Evolutionary conservation across 495 filamentous ascomycete species (phyloP).

Genomic region (Niebla homalea): DNA sequence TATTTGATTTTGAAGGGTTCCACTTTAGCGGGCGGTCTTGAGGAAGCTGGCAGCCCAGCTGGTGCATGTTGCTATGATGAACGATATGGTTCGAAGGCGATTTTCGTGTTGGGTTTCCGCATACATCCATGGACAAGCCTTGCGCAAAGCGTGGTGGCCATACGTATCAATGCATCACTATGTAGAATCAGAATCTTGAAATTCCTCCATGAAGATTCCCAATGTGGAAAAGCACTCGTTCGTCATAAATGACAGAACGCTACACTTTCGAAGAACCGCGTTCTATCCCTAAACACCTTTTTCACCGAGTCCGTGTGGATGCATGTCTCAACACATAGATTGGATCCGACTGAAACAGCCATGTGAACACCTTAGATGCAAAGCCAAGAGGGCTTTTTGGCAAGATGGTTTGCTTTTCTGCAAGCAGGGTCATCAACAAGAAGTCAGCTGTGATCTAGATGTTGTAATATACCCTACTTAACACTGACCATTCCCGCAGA

Average conservation of each 20-base stretch:
- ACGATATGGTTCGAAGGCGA: background rate
- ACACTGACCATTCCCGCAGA: background rate
- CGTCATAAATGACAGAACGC: background rate
- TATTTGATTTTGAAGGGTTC: background rate
- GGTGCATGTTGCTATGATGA: constrained; percentile 9
- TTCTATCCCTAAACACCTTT: background rate
- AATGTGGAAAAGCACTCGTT: constrained; percentile 14
- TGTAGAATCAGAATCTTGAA: background rate
- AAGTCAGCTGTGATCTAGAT: constrained; percentile 22
- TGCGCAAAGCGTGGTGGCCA: no score
- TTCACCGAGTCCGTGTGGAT: no score
- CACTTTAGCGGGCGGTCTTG: constrained; percentile 1
- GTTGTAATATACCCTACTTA: background rate
- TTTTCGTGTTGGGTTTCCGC: constrained; percentile 11
- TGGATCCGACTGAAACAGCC: background rate
- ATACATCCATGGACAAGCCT: constrained; percentile 15
- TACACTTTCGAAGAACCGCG: background rate
- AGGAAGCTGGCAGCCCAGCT: constrained; percentile 14
- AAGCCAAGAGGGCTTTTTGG: constrained; percentile 44
- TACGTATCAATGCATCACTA: no score
- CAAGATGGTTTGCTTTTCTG: constrained; percentile 56
- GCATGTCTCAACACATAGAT: background rate
- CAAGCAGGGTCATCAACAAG: constrained; percentile 51
- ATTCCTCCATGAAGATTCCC: constrained; percentile 9
- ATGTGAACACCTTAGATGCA: constrained; percentile 32